Conservation (phyloP, 2,329 filamentous ascomycete species). For the Talaromyces sp. region DNA sequence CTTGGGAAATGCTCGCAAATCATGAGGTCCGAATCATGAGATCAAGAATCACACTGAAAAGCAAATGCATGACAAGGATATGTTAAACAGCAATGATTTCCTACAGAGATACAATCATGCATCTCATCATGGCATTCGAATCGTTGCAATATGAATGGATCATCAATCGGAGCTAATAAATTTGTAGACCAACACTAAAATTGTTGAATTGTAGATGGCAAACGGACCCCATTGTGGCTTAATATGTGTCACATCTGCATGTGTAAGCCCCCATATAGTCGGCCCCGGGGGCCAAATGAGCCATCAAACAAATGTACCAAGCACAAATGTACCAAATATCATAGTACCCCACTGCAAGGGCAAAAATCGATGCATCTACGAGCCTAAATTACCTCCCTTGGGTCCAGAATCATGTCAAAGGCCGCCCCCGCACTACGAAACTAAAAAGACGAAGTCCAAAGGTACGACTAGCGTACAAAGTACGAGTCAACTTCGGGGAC, state of each 20-base stretch:
- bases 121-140: too few species aligned
- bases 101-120: too few species aligned
- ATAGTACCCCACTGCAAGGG: background rate
- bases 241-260: background rate
- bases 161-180: too few species aligned
- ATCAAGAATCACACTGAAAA: too few species aligned
- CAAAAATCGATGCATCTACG: slow-evolving; percentile 2
- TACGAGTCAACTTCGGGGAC: slow-evolving; percentile 17
- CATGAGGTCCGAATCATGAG: too few species aligned
- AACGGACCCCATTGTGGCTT: background rate
- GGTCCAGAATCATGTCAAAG: slow-evolving; percentile 8
- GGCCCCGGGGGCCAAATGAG: background rate
- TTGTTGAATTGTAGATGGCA: too few species aligned
- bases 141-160: too few species aligned
- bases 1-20: too few species aligned
- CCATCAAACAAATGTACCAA: background rate
- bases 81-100: too few species aligned
- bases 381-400: slow-evolving; percentile 1
- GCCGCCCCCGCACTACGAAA: slow-evolving; percentile 14
- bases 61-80: too few species aligned
- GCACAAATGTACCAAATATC: slow-evolving; percentile 3
- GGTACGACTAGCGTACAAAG: slow-evolving; percentile 17
- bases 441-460: slow-evolving; percentile 15
- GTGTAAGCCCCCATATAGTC: background rate
- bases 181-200: too few species aligned